phyloP scores from a whole-genome alignment of 805 yeast genomes.

The Yamadazyma sp. region DNA sequence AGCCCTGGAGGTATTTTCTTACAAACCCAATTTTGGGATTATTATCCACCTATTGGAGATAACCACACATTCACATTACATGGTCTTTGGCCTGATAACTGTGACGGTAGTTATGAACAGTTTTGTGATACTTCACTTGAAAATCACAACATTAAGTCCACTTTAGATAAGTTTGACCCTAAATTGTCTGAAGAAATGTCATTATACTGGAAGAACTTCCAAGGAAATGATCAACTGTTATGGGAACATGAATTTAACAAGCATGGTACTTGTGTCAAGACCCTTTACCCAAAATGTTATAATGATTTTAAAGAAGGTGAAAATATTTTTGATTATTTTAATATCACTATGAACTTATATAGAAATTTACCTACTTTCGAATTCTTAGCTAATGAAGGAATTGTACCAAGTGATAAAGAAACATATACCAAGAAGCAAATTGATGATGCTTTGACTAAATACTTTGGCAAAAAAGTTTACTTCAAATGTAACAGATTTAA shows the following conservation, averaged over 20 bases:
- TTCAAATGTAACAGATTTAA: slow-evolving; percentile 33
- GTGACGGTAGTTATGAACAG: slow-evolving; percentile 38
- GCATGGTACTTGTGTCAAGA: slow-evolving; percentile 42
- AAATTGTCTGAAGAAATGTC: slow-evolving; percentile 27
- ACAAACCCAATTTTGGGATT: slow-evolving; percentile 40
- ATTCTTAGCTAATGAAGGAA: slow-evolving; percentile 33
- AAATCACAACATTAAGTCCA: slow-evolving; percentile 21
- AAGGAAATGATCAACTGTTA: slow-evolving; percentile 51
- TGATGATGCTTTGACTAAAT: slow-evolving; percentile 27
- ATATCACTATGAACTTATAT: slow-evolving; percentile 29
- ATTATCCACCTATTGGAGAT: slow-evolving; percentile 27
- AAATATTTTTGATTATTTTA: slow-evolving; percentile 29
- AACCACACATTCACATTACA: slow-evolving; percentile 39
- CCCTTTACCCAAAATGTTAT: slow-evolving; percentile 36
- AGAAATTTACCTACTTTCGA: slow-evolving; percentile 33
- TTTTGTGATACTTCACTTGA: slow-evolving; percentile 33
- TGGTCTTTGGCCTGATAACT: slow-evolving; percentile 44
- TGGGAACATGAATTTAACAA: slow-evolving; percentile 45
- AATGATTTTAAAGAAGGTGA: slow-evolving; percentile 14
- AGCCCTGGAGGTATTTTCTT: slow-evolving; percentile 37
- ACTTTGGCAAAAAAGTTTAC: slow-evolving; percentile 31
- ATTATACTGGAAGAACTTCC: slow-evolving; percentile 36
- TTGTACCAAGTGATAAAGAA: slow-evolving; percentile 29
- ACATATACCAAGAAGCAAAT: slow-evolving; percentile 34
- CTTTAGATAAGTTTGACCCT: slow-evolving; percentile 12